These are phyloP conservation scores for Obelidium mucronatum DNA, from an alignment of 192 early-diverging fungal genomes.

Conservation along the genomic window DNA sequence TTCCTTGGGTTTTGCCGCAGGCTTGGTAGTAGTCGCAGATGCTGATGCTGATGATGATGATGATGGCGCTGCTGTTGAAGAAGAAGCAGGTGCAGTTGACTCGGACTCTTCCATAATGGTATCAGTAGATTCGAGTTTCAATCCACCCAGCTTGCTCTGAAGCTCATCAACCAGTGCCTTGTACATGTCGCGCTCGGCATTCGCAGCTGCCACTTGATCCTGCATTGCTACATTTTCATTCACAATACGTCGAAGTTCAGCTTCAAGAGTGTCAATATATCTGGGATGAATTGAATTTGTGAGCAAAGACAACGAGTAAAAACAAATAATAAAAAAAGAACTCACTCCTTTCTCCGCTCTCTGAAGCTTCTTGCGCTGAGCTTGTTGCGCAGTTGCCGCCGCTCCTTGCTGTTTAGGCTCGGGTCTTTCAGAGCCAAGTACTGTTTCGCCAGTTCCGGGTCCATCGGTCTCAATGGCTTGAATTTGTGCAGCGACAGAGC, in stretches of 20 bases:
- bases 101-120: not conserved
- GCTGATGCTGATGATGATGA: not conserved
- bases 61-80: not conserved
- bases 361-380: slow-evolving; percentile 87
- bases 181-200: slow-evolving; percentile 6
- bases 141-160: not conserved
- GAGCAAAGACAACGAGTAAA: slow-evolving; percentile 26
- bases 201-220: slow-evolving; percentile 38
- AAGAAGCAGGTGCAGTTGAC: not conserved
- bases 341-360: slow-evolving; percentile 74
- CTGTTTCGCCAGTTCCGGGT: slow-evolving; percentile 12
- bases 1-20: no score
- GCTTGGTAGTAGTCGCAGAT: no score
- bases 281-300: not conserved
- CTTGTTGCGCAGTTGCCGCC: slow-evolving; percentile 86
- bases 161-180: not conserved
- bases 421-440: slow-evolving; percentile 33
- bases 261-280: slow-evolving; percentile 69
- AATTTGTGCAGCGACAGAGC: slow-evolving; percentile 17
- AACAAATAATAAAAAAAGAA: slow-evolving; percentile 10
- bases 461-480: slow-evolving; percentile 22
- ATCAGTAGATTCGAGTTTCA: not conserved
- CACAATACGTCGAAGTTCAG: slow-evolving; percentile 60
- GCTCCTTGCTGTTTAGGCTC: slow-evolving; percentile 72
- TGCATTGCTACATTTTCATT: slow-evolving; percentile 59